Evolutionary conservation across 2,329 filamentous ascomycete genomes (phyloP).

Genomic region (Neopestalotiopsis sp.): DNA sequence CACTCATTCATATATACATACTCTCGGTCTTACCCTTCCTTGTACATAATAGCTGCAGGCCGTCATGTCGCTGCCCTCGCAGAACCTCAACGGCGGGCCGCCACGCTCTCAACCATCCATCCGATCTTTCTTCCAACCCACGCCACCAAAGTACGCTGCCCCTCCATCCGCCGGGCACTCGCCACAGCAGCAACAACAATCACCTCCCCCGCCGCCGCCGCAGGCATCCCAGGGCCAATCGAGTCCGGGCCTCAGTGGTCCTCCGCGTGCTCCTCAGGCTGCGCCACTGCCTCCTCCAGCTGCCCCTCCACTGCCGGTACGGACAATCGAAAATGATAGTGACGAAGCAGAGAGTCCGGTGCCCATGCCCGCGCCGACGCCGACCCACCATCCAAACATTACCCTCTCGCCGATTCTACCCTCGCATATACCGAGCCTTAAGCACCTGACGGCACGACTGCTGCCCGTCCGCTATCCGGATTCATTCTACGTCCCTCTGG

Average conservation of each 20-base stretch:
- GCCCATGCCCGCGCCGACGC: constrained; percentile 37
- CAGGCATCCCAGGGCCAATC: no score
- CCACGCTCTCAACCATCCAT: constrained; percentile 58
- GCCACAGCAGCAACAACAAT: constrained; percentile 24
- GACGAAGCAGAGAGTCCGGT: constrained; percentile 25
- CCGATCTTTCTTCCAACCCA: constrained; percentile 65
- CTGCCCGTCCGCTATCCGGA: constrained; percentile 69
- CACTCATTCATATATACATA: not conserved
- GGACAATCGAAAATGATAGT: constrained; percentile 17
- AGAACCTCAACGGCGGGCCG: constrained; percentile 31
- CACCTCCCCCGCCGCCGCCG: constrained; percentile 18
- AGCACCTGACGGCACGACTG: constrained; percentile 68
- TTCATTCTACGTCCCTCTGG: constrained; percentile 63
- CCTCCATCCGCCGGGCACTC: constrained; percentile 26
- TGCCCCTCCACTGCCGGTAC: constrained; percentile 22
- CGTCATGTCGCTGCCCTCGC: constrained; percentile 43
- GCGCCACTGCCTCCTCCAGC: constrained; percentile 24
- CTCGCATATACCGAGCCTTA: constrained; percentile 61
- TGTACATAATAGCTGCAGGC: not conserved
- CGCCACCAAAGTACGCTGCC: constrained; percentile 45
- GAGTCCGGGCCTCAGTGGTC: not conserved
- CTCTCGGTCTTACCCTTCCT: not conserved
- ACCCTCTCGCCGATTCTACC: constrained; percentile 55
- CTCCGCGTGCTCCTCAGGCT: constrained; percentile 1
- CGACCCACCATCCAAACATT: constrained; percentile 52